Conservation (phyloP, 768 basidiomycete species). For the Pulveroboletus sp. region DNA sequence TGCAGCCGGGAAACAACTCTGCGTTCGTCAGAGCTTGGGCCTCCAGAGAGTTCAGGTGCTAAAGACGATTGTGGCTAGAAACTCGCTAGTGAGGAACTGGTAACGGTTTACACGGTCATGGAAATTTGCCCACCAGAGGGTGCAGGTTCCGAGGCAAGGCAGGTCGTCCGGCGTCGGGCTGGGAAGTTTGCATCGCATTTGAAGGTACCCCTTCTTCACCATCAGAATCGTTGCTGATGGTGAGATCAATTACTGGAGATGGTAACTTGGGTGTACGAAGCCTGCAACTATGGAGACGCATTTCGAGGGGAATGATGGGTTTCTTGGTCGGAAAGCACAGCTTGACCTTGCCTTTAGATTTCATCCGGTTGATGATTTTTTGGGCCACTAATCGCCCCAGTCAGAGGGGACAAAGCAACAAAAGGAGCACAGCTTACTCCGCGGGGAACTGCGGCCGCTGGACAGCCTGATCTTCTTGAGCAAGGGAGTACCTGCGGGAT, state of each 20-base stretch:
- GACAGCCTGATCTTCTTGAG: slow-evolving; percentile 23
- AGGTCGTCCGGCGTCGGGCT: not conserved
- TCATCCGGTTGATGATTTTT: slow-evolving; percentile 24
- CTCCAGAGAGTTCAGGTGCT: not conserved
- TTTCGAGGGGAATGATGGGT: slow-evolving; percentile 13
- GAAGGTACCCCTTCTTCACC: not conserved
- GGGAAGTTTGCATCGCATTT: not conserved
- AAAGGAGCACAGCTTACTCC: slow-evolving; percentile 7
- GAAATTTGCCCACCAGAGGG: slow-evolving; percentile 13
- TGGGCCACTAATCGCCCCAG: slow-evolving; percentile 21
- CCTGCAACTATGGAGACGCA: slow-evolving; percentile 15
- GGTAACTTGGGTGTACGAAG: not conserved
- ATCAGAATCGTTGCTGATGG: slow-evolving; percentile 9
- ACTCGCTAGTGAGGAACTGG: slow-evolving; percentile 1
- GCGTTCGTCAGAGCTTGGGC: slow-evolving; percentile 1
- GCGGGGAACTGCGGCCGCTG: slow-evolving; percentile 13
- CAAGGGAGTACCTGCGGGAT: slow-evolving; percentile 3
- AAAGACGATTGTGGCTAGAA: slow-evolving; percentile 8
- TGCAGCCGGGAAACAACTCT: slow-evolving; percentile 1
- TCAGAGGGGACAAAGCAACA: slow-evolving; percentile 1
- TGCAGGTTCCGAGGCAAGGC: not conserved
- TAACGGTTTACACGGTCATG: not conserved
- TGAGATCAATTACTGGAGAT: slow-evolving; percentile 21
- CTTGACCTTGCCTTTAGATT: slow-evolving; percentile 27
- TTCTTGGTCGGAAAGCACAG: slow-evolving; percentile 15